Evolutionary conservation across 225 moss, liverwort and hornwort species (phyloP).

Genomic region (Climacium dendroides): DNA sequence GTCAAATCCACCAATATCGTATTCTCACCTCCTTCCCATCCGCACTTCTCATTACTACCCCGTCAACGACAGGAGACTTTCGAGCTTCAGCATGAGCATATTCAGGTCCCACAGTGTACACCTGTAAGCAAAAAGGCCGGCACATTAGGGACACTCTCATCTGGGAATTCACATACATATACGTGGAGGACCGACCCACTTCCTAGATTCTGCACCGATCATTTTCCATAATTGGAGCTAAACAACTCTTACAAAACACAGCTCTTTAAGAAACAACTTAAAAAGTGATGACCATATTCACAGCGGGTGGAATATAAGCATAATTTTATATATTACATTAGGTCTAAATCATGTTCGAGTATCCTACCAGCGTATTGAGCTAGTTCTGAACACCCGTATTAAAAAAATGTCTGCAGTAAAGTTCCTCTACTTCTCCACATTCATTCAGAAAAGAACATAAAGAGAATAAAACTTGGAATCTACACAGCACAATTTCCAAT

Average conservation of each 20-base stretch:
- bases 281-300: background rate
- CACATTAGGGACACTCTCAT: background rate
- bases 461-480: background rate
- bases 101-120: constrained; percentile 96
- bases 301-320: background rate
- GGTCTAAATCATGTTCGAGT: background rate
- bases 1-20: background rate
- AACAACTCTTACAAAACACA: background rate
- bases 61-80: constrained; percentile 97
- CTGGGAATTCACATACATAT: background rate
- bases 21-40: constrained; percentile 93
- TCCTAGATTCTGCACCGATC: background rate
- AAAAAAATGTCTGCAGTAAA: background rate
- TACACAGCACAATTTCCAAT: background rate
- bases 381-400: background rate
- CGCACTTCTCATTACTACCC: constrained; percentile 99
- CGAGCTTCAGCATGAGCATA: constrained; percentile 99
- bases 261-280: background rate
- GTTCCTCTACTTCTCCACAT: background rate
- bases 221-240: background rate
- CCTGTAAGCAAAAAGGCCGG: constrained; percentile 28
- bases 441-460: background rate
- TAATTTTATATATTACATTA: background rate
- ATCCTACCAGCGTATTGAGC: background rate
- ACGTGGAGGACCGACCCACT: background rate